Percentiles rank a stretch among this genome's conserved stretches.
Evolutionary conservation across 495 filamentous ascomycete genomes (phyloP).

Genomic region (Trichoderma asperelloides): DNA sequence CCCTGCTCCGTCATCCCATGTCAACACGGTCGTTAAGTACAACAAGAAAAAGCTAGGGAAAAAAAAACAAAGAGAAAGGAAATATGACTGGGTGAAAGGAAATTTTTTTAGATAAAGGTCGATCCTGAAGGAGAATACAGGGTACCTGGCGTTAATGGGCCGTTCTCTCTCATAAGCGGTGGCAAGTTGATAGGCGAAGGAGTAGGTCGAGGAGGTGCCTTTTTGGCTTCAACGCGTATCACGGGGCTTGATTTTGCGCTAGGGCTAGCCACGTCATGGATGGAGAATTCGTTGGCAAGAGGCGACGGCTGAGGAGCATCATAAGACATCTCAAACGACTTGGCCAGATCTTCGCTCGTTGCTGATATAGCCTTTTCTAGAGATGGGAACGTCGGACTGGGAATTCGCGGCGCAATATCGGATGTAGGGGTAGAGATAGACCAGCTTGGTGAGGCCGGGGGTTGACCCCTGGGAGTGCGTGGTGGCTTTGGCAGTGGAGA

Average conservation of each 20-base stretch:
- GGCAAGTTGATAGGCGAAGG: slow-evolving; percentile 2
- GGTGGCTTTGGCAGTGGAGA: background rate
- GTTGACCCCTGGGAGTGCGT: background rate
- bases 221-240: slow-evolving; percentile 6
- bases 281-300: background rate
- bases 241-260: background rate
- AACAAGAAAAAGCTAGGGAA: slow-evolving; percentile 3
- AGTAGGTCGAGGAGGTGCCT: slow-evolving; percentile 8
- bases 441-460: background rate
- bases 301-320: slow-evolving; percentile 1
- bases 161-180: background rate
- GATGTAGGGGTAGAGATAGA: background rate
- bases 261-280: background rate
- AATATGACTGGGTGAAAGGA: background rate
- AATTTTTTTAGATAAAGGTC: slow-evolving; percentile 18
- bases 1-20: background rate
- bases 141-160: slow-evolving; percentile 8
- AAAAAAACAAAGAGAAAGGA: slow-evolving; percentile 9
- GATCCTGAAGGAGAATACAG: slow-evolving; percentile 19
- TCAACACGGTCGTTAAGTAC: slow-evolving; percentile 5
- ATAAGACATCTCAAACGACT: background rate
- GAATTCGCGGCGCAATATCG: background rate
- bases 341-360: slow-evolving; percentile 5
- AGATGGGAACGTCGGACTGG: slow-evolving; percentile 8
- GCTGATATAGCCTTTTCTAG: slow-evolving; percentile 4